Evolutionary conservation across 192 early-diverging fungal species (phyloP).

Genomic region (Linnemannia schmuckeri): DNA sequence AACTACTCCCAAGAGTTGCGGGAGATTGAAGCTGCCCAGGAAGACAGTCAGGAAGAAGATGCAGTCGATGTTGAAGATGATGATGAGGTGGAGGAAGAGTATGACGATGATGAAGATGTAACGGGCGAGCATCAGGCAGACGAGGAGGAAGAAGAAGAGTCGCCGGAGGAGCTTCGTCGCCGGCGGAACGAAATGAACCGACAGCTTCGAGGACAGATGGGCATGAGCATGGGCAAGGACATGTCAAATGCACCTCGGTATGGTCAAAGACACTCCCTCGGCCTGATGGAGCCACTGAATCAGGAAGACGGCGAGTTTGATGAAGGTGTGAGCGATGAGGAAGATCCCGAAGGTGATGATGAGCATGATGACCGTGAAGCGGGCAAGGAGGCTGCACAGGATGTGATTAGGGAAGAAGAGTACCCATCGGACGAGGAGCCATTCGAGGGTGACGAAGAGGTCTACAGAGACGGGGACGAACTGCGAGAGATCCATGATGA

Average conservation of each 20-base stretch:
- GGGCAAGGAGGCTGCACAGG: background rate
- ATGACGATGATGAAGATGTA: constrained; percentile 17
- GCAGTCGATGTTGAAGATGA: constrained; percentile 1
- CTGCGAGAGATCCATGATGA: background rate
- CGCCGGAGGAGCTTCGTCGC: constrained; percentile 1
- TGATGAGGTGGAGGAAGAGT: constrained; percentile 5
- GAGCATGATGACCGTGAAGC: background rate
- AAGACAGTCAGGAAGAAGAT: constrained; percentile 21
- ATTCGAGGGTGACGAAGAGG: background rate
- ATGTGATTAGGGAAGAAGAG: background rate
- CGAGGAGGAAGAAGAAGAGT: background rate
- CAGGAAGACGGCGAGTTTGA: background rate
- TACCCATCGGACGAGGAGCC: background rate
- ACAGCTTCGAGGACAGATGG: constrained; percentile 8
- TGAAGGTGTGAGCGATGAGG: background rate
- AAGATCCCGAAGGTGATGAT: background rate
- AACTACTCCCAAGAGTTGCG: background rate
- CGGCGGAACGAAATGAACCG: constrained; percentile 9
- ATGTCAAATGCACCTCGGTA: background rate
- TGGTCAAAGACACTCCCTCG: background rate
- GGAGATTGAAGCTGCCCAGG: background rate
- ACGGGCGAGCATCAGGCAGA: background rate
- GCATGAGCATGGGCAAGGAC: background rate
- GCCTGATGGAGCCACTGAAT: background rate
- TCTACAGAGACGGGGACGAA: background rate